Percentiles rank a stretch among this genome's conserved stretches.
These are phyloP conservation scores for Schizosaccharomyces lindneri DNA, from an alignment of 805 yeast genomes.

Conservation along the genomic window DNA sequence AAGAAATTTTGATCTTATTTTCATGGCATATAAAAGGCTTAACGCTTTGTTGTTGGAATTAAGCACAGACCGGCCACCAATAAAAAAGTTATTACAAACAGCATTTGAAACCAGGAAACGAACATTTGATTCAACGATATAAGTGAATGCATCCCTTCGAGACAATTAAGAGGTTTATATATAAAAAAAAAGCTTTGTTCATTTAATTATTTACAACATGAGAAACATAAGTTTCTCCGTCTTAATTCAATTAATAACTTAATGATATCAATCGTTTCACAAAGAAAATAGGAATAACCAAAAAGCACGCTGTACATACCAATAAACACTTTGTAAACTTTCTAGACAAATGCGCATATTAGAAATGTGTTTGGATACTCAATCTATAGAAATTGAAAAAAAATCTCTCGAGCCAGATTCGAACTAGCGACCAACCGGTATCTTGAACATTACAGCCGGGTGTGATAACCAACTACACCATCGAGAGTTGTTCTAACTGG, in stretches of 20 bases:
- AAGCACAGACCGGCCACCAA: neutral
- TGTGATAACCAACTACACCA: conserved; percentile 2
- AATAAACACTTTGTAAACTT: no score
- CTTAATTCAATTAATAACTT: no score
- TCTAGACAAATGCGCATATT: no score
- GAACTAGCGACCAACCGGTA: conserved; percentile 2
- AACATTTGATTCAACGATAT: neutral
- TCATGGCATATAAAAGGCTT: neutral
- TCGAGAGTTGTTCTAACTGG: neutral
- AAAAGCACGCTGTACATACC: no score
- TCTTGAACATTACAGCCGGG: neutral
- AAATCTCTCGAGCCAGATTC: conserved; percentile 1
- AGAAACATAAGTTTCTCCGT: no score
- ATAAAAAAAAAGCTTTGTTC: no score
- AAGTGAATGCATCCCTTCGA: no score
- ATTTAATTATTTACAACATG: no score
- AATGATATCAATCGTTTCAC: no score
- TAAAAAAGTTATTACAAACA: neutral
- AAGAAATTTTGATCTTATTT: neutral
- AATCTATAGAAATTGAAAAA: neutral
- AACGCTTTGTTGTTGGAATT: neutral
- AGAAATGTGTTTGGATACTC: no score
- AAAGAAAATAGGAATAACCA: no score
- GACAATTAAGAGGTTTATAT: no score
- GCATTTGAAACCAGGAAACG: neutral